Percentiles rank a stretch among this genome's conserved stretches.
These are phyloP conservation scores for Lepidium africanum DNA, from an alignment of 345 rosid genomes.

Conservation along the genomic window DNA sequence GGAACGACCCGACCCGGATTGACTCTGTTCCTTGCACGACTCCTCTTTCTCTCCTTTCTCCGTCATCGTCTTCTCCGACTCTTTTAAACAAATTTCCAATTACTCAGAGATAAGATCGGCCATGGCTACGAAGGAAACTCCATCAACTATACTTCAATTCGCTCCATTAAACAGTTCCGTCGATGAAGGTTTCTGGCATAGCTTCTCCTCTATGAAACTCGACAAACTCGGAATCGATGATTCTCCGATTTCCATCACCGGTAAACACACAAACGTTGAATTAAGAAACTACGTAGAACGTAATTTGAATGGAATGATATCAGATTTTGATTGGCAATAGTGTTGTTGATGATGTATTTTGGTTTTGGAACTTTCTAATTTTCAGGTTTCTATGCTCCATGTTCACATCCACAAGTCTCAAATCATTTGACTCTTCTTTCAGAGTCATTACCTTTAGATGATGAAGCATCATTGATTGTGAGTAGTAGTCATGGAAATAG, in stretches of 20 bases:
- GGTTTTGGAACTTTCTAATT: not conserved
- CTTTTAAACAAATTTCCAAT: not conserved
- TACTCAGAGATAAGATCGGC: not conserved
- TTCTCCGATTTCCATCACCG: constrained; percentile 74
- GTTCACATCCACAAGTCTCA: constrained; percentile 70
- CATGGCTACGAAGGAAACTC: constrained; percentile 20
- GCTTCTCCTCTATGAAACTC: constrained; percentile 79
- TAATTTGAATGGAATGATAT: not conserved
- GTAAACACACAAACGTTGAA: constrained; percentile 18
- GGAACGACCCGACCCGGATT: constrained; percentile 2
- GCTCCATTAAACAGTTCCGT: constrained; percentile 70
- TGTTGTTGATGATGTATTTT: not conserved
- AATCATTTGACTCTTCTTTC: constrained; percentile 62
- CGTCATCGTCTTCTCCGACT: constrained; percentile 19
- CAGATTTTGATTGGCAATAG: not conserved
- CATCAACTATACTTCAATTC: constrained; percentile 51
- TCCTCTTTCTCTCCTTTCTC: constrained; percentile 3
- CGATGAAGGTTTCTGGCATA: constrained; percentile 95
- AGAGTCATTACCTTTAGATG: constrained; percentile 59
- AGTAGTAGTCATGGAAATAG: constrained; percentile 46
- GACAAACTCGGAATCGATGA: constrained; percentile 82
- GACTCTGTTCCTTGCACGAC: constrained; percentile 22
- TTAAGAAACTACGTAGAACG: too few species aligned
- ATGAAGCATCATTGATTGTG: constrained; percentile 26
- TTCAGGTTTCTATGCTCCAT: constrained; percentile 58